phyloP scores from a whole-genome alignment of 1,284 basidiomycete species.

The Trametes pubescens region DNA sequence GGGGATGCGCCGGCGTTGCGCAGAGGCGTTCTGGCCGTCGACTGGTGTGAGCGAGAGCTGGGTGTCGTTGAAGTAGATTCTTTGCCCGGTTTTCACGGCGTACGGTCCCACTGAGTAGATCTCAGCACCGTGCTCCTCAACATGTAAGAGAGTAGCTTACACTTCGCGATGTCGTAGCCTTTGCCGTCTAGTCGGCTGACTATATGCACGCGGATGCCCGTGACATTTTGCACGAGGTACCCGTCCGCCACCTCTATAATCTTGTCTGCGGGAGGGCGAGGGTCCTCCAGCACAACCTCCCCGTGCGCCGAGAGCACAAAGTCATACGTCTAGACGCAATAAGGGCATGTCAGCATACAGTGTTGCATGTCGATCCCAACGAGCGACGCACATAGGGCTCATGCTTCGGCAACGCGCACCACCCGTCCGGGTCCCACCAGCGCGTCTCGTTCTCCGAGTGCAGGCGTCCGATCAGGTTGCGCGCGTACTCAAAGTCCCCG shows the following conservation, averaged over 20 bases:
- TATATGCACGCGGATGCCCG: constrained; percentile 79
- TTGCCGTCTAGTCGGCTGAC: constrained; percentile 82
- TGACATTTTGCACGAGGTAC: constrained; percentile 77
- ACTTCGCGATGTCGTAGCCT: constrained; percentile 85
- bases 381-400: constrained; percentile 70
- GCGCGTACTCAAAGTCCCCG: constrained; percentile 80
- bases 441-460: constrained; percentile 59
- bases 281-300: constrained; percentile 66
- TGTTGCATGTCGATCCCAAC: neutral
- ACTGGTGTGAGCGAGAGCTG: constrained; percentile 53
- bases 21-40: constrained; percentile 35
- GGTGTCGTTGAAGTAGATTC: constrained; percentile 83
- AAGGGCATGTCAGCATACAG: constrained; percentile 5
- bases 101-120: constrained; percentile 79
- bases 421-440: constrained; percentile 72
- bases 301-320: constrained; percentile 78
- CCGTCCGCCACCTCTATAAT: constrained; percentile 71
- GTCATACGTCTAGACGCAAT: constrained; percentile 68
- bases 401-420: constrained; percentile 76
- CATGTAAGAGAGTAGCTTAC: constrained; percentile 53
- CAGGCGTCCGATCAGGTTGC: constrained; percentile 65
- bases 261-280: constrained; percentile 72
- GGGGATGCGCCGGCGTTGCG: constrained; percentile 44
- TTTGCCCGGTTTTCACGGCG: constrained; percentile 79
- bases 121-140: neutral